phyloP scores from a whole-genome alignment of 768 basidiomycete genomes.

The Kondoa subrosea region DNA sequence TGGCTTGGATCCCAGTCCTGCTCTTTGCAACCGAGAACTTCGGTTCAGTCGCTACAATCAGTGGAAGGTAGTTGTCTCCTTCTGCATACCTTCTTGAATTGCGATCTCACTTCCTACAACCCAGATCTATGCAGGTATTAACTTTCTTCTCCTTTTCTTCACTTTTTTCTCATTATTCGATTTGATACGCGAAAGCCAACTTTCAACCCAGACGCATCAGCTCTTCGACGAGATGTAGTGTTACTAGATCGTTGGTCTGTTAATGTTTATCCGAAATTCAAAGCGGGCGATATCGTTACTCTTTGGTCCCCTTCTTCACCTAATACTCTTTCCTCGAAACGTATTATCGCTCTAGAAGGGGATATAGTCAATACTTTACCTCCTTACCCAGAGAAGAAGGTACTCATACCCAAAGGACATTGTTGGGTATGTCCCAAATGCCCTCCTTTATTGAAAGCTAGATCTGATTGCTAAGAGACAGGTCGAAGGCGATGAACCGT shows the following conservation, averaged over 20 bases:
- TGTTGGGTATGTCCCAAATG: constrained; percentile 4
- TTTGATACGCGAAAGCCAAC: constrained; percentile 21
- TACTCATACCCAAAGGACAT: constrained; percentile 15
- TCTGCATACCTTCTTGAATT: not conserved
- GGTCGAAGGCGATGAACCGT: constrained; percentile 28
- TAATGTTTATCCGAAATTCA: not conserved
- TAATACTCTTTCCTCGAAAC: constrained; percentile 22
- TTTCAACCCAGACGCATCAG: constrained; percentile 26
- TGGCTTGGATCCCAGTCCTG: constrained; percentile 24
- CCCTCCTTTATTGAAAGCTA: not conserved
- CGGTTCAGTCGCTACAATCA: constrained; percentile 20
- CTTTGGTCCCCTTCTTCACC: constrained; percentile 14
- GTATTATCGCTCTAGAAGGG: constrained; percentile 26
- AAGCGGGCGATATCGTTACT: constrained; percentile 25
- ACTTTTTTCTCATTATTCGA: not conserved
- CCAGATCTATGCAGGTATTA: constrained; percentile 29
- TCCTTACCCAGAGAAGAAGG: constrained; percentile 17
- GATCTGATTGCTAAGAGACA: constrained; percentile 14
- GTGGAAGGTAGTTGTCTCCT: constrained; percentile 20
- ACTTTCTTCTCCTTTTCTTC: not conserved
- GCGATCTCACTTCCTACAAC: not conserved
- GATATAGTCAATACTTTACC: constrained; percentile 23
- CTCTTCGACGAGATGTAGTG: constrained; percentile 24
- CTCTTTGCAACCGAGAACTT: constrained; percentile 25
- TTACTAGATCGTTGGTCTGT: constrained; percentile 23